phyloP scores from a whole-genome alignment of 139 green algal species.

The Chlamydomonas urium region DNA sequence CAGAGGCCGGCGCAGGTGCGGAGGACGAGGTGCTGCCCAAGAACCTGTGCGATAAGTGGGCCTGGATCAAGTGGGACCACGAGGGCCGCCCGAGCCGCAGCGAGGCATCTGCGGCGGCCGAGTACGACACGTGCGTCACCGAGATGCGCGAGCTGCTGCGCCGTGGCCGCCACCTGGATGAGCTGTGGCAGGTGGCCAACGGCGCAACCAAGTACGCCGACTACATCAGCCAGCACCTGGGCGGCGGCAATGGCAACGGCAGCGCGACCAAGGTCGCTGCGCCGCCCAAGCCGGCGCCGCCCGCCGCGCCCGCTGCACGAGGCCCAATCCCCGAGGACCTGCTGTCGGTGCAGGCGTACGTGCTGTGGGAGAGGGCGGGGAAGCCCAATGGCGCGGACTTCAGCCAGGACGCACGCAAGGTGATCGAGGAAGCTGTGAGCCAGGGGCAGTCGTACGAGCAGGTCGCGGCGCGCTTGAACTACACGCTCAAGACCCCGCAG shows the following conservation, averaged over 20 bases:
- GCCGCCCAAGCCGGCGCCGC: background rate
- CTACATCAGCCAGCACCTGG: slow-evolving; percentile 20
- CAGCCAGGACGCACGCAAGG: slow-evolving; percentile 9
- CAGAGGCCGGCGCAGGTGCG: background rate
- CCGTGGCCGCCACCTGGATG: slow-evolving; percentile 44
- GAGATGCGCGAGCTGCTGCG: slow-evolving; percentile 67
- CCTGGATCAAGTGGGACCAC: slow-evolving; percentile 89
- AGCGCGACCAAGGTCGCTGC: slow-evolving; percentile 10
- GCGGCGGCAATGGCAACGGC: background rate
- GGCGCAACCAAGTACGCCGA: slow-evolving; percentile 58
- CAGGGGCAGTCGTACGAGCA: slow-evolving; percentile 12
- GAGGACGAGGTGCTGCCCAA: slow-evolving; percentile 2
- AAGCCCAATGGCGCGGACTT: slow-evolving; percentile 76
- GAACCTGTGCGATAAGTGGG: slow-evolving; percentile 89
- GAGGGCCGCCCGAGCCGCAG: slow-evolving; percentile 40
- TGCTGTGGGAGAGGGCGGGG: slow-evolving; percentile 80
- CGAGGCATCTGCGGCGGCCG: slow-evolving; percentile 6
- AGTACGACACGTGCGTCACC: slow-evolving; percentile 31
- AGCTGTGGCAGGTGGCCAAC: slow-evolving; percentile 65
- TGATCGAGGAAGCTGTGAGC: slow-evolving; percentile 53
- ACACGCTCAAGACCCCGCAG: slow-evolving; percentile 23
- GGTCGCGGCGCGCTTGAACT: slow-evolving; percentile 18
- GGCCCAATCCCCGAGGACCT: slow-evolving; percentile 49
- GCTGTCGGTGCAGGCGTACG: slow-evolving; percentile 74
- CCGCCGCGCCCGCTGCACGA: background rate